Conservation (phyloP, 2,329 filamentous ascomycete genomes). For the Lecanosticta acicola region DNA sequence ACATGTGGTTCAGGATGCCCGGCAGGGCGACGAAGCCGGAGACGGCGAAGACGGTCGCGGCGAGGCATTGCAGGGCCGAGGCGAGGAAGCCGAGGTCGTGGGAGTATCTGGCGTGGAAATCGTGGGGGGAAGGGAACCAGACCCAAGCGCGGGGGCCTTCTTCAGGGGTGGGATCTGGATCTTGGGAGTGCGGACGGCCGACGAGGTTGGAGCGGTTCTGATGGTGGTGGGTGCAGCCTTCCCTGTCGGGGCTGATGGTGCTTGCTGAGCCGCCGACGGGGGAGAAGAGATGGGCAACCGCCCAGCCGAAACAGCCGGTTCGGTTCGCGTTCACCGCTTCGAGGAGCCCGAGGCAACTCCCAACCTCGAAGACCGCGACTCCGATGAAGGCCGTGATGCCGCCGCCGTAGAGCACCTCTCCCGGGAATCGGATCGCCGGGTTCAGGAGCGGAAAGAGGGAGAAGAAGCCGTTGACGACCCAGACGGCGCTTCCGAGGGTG, state of each 20-base stretch:
- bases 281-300: background rate
- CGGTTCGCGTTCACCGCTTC: slow-evolving; percentile 63
- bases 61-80: slow-evolving; percentile 19
- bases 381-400: slow-evolving; percentile 61
- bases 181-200: background rate
- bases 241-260: background rate
- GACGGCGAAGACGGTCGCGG: slow-evolving; percentile 24
- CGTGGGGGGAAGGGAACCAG: background rate
- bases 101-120: slow-evolving; percentile 16
- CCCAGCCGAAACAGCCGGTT: slow-evolving; percentile 58
- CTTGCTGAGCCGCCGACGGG: background rate
- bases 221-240: background rate
- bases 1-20: slow-evolving; percentile 21
- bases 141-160: background rate
- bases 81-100: slow-evolving; percentile 28
- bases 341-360: slow-evolving; percentile 50
- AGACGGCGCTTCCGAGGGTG: slow-evolving; percentile 44
- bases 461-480: slow-evolving; percentile 55
- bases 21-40: slow-evolving; percentile 24
- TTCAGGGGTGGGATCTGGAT: background rate
- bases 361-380: slow-evolving; percentile 60
- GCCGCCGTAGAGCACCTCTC: slow-evolving; percentile 50
- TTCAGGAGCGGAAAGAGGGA: slow-evolving; percentile 53
- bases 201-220: background rate
- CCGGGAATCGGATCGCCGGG: slow-evolving; percentile 51